phyloP scores from a whole-genome alignment of 805 yeast genomes.

The Myxozyma monticola region DNA sequence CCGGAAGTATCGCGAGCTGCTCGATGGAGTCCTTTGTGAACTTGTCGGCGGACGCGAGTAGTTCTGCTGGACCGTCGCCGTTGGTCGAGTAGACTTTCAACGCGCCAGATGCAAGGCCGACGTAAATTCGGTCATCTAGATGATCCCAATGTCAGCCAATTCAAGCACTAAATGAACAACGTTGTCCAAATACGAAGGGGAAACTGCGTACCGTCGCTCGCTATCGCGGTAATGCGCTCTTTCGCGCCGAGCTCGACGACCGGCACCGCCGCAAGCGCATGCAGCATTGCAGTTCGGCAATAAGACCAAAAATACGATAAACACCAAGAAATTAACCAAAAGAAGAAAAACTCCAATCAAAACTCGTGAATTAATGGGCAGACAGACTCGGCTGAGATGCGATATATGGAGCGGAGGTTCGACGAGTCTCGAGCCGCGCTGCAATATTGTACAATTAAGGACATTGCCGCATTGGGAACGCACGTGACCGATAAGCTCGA shows the following conservation, averaged over 20 bases:
- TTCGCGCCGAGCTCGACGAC: conserved; percentile 26
- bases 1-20: conserved; percentile 40
- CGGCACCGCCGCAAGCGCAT: conserved; percentile 24
- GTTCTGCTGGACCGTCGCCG: conserved; percentile 6
- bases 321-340: too few relatives aligned
- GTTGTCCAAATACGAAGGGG: not conserved
- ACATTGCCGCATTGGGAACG: too few relatives aligned
- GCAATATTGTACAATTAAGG: too few relatives aligned
- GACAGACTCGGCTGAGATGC: too few relatives aligned
- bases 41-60: conserved; percentile 28
- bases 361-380: too few relatives aligned
- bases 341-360: too few relatives aligned
- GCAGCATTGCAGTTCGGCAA: too few relatives aligned
- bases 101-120: conserved; percentile 37
- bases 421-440: too few relatives aligned
- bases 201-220: conserved; percentile 12
- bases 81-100: conserved; percentile 32
- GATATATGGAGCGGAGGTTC: too few relatives aligned
- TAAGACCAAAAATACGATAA: too few relatives aligned
- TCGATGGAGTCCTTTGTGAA: conserved; percentile 35
- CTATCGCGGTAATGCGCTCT: conserved; percentile 22
- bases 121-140: conserved; percentile 32
- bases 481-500: too few relatives aligned
- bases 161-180: too few relatives aligned
- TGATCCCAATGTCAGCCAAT: not conserved